phyloP scores from a whole-genome alignment of 1,284 basidiomycete species.

The Ustilago esculenta region DNA sequence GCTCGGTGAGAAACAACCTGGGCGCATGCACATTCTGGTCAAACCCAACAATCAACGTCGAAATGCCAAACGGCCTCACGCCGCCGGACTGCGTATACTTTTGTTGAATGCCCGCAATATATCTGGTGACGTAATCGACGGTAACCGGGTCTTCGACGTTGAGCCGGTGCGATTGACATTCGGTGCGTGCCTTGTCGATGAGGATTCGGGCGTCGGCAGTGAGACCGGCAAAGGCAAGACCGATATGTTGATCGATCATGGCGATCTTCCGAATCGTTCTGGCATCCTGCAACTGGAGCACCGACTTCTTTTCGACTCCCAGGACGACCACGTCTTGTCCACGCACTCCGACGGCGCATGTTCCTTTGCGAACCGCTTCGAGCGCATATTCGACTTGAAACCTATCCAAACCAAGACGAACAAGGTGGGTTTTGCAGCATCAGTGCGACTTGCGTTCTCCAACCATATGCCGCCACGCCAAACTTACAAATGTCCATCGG shows the following conservation, averaged over 20 bases:
- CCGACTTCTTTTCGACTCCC: slow-evolving; percentile 98
- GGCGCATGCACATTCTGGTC: slow-evolving; percentile 90
- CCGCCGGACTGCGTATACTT: slow-evolving; percentile 99
- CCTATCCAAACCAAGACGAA: no score
- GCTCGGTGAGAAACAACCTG: slow-evolving; percentile 94
- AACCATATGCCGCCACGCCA: no score
- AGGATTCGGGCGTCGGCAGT: slow-evolving; percentile 97
- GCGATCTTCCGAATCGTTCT: slow-evolving; percentile 97
- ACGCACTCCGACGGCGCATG: slow-evolving; percentile 95
- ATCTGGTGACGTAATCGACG: slow-evolving; percentile 97
- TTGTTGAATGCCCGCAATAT: slow-evolving; percentile 97
- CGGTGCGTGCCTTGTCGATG: slow-evolving; percentile 96
- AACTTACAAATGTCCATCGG: slow-evolving; percentile 82
- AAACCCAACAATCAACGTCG: slow-evolving; percentile 95
- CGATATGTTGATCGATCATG: slow-evolving; percentile 98
- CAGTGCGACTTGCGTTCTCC: no score
- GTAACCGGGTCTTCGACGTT: slow-evolving; percentile 98
- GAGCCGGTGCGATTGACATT: slow-evolving; percentile 96
- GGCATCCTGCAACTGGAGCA: slow-evolving; percentile 96
- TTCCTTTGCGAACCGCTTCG: slow-evolving; percentile 96
- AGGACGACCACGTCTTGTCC: slow-evolving; percentile 94
- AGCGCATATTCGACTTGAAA: slow-evolving; percentile 94
- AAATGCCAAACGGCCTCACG: slow-evolving; percentile 97
- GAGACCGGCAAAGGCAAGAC: slow-evolving; percentile 94
- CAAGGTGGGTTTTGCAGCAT: no score